Conservation (phyloP, 345 rosid genomes). For the Syzygium aromaticum region DNA sequence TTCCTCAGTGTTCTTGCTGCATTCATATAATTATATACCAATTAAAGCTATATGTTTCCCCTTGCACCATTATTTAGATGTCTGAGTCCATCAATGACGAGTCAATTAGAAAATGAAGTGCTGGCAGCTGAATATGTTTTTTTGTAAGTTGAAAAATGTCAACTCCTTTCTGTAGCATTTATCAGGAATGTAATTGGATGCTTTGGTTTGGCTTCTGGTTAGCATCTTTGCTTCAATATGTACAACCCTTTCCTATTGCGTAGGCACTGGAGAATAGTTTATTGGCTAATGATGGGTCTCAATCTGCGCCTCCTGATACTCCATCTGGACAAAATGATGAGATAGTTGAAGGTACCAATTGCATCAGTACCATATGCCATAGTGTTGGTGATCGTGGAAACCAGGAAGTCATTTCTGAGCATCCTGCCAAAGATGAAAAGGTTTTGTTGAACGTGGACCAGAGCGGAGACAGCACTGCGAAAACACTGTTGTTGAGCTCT, state of each 20-base stretch:
- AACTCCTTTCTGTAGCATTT: neutral
- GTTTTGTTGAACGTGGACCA: neutral
- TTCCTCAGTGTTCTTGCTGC: neutral
- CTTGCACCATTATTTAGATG: neutral
- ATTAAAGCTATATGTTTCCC: neutral
- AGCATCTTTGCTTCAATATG: neutral
- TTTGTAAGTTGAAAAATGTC: neutral
- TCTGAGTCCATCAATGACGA: neutral
- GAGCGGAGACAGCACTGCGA: neutral
- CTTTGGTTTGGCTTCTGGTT: neutral
- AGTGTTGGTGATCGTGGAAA: neutral
- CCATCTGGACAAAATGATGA: conserved; percentile 4
- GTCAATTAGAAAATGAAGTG: neutral
- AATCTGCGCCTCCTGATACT: conserved; percentile 8
- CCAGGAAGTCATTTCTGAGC: neutral
- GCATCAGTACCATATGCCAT: neutral
- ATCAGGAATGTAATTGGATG: neutral
- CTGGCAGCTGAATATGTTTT: neutral
- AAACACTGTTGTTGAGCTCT: conserved; percentile 16
- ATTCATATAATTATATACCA: neutral
- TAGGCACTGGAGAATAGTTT: conserved; percentile 32
- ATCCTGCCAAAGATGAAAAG: neutral
- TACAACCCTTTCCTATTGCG: neutral
- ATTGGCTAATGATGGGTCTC: conserved; percentile 19
- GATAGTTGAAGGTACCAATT: neutral